Conservation (phyloP, 495 filamentous ascomycete genomes). For the Astrothelium macrocarpum region DNA sequence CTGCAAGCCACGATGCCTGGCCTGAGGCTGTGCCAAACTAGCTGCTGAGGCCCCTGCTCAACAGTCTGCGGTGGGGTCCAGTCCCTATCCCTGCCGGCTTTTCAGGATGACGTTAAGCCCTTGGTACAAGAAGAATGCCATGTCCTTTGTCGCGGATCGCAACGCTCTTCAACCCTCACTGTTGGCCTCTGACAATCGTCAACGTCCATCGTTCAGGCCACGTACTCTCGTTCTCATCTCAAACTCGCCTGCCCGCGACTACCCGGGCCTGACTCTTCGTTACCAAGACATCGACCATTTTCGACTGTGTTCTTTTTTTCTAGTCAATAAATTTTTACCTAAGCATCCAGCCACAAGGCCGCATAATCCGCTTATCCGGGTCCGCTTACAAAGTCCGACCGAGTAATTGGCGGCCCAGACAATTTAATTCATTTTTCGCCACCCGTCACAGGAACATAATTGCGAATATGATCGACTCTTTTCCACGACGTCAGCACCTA, state of each 20-base stretch:
- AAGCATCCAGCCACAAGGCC: neutral
- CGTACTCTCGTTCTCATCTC: neutral
- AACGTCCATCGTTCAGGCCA: neutral
- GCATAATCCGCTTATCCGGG: neutral
- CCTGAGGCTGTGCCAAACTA: neutral
- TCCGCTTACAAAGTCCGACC: neutral
- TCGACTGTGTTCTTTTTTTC: neutral
- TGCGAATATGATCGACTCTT: neutral
- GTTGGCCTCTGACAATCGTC: neutral
- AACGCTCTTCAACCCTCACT: neutral
- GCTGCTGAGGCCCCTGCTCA: neutral
- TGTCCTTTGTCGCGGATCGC: conserved; percentile 6
- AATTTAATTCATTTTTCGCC: neutral
- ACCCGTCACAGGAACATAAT: neutral
- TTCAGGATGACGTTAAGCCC: neutral
- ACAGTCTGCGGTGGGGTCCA: neutral
- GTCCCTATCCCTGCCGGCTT: neutral
- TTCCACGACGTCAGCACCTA: conserved; percentile 8
- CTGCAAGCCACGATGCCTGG: neutral
- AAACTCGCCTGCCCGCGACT: neutral
- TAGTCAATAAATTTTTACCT: neutral
- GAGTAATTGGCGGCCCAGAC: neutral
- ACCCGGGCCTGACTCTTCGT: neutral
- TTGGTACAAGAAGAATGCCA: conserved; percentile 1
- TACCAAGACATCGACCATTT: too few species aligned